Evolutionary conservation across 1,284 basidiomycete species (phyloP).

Genomic region (Phlebopus sp.): DNA sequence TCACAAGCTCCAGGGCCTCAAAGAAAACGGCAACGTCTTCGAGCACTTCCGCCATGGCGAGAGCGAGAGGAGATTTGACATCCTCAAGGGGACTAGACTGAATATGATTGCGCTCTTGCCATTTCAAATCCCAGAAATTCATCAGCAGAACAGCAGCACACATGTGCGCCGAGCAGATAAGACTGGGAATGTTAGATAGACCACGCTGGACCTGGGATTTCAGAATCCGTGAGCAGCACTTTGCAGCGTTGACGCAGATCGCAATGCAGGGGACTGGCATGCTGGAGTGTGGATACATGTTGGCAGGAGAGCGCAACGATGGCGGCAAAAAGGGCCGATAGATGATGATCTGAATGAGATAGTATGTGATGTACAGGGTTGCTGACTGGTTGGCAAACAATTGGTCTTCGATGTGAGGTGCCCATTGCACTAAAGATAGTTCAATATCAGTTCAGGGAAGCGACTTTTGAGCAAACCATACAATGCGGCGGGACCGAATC

Average conservation of each 20-base stretch:
- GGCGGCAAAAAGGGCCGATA: constrained; percentile 73
- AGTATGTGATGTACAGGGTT: constrained; percentile 65
- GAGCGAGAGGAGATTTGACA: constrained; percentile 38
- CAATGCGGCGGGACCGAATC: constrained; percentile 66
- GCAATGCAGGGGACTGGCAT: constrained; percentile 52
- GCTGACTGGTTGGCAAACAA: constrained; percentile 67
- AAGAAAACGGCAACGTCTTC: constrained; percentile 41
- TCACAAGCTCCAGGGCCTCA: constrained; percentile 38
- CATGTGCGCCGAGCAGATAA: constrained; percentile 43
- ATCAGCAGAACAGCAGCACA: constrained; percentile 46
- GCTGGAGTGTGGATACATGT: constrained; percentile 25
- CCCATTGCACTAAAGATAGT: constrained; percentile 59
- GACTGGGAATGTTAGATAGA: constrained; percentile 37
- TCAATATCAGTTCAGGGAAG: constrained; percentile 7
- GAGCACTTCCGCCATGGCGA: constrained; percentile 41
- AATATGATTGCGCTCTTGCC: constrained; percentile 36
- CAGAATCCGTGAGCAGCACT: constrained; percentile 61
- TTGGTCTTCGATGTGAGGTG: constrained; percentile 50
- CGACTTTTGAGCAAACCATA: constrained; percentile 37
- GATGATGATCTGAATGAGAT: constrained; percentile 68
- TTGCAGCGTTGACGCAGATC: constrained; percentile 66
- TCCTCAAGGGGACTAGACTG: constrained; percentile 34
- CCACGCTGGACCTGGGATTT: constrained; percentile 46
- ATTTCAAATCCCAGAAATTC: constrained; percentile 49
- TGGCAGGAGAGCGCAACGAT: constrained; percentile 21